These are phyloP conservation scores for Cyclanthera cordifolia DNA, from an alignment of 306 rosid genomes.

Conservation along the genomic window DNA sequence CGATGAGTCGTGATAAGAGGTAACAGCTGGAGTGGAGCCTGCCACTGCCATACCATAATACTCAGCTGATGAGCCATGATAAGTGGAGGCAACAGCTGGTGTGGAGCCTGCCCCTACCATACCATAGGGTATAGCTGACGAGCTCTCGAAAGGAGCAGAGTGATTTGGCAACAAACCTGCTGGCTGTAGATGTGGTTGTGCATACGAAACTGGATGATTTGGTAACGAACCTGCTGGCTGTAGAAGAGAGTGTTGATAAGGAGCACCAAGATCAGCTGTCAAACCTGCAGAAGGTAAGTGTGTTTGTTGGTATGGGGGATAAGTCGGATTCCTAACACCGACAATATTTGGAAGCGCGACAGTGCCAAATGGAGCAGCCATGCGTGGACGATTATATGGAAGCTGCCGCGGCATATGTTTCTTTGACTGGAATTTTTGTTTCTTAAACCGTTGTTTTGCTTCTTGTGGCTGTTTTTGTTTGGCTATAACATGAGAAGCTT, in stretches of 20 bases:
- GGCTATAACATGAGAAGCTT: constrained; percentile 32
- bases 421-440: constrained; percentile 16
- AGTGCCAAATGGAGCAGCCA: constrained; percentile 26
- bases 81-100: constrained; percentile 29
- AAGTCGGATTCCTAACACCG: constrained; percentile 18
- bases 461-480: constrained; percentile 19
- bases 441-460: constrained; percentile 5
- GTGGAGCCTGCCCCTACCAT: constrained; percentile 35
- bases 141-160: constrained; percentile 30
- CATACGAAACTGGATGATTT: constrained; percentile 31
- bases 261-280: constrained; percentile 31
- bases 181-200: constrained; percentile 25
- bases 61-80: constrained; percentile 40
- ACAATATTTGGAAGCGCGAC: constrained; percentile 21
- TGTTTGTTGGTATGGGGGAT: constrained; percentile 27
- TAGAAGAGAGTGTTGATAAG: constrained; percentile 24
- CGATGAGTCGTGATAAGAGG: constrained; percentile 38
- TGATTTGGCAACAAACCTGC: constrained; percentile 46
- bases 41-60: constrained; percentile 34
- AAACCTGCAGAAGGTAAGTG: constrained; percentile 37
- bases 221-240: constrained; percentile 45
- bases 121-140: constrained; percentile 32
- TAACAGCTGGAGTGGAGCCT: constrained; percentile 28
- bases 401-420: constrained; percentile 22
- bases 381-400: constrained; percentile 40